These are phyloP conservation scores for Xerocomus minutiporus DNA, from an alignment of 1,284 basidiomycete genomes.

Conservation along the genomic window DNA sequence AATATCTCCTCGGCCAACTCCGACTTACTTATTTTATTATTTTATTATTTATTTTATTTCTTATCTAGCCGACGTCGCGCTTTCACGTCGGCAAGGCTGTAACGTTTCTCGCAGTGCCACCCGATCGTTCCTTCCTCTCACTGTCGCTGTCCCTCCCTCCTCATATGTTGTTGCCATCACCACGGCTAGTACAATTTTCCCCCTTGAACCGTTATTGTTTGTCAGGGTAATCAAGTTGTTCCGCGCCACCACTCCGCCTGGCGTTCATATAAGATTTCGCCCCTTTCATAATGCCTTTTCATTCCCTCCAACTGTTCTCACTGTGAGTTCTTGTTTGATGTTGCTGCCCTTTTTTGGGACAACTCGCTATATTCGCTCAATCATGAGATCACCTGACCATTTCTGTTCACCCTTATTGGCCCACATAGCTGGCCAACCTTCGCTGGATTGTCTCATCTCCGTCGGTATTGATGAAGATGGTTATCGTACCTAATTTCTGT, in stretches of 20 bases:
- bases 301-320: slow-evolving; percentile 10
- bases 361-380: slow-evolving; percentile 13
- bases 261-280: background rate
- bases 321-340: slow-evolving; percentile 2
- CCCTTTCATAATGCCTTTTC: slow-evolving; percentile 12
- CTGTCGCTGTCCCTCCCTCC: background rate
- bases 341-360: slow-evolving; percentile 9
- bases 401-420: slow-evolving; percentile 11
- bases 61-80: slow-evolving; percentile 32
- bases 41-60: slow-evolving; percentile 12
- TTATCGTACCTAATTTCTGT: background rate
- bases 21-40: slow-evolving; percentile 11
- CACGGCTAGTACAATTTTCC: background rate
- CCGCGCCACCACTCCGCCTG: slow-evolving; percentile 11
- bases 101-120: slow-evolving; percentile 18
- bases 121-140: slow-evolving; percentile 12
- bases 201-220: background rate
- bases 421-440: slow-evolving; percentile 1
- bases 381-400: slow-evolving; percentile 17
- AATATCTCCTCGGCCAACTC: slow-evolving; percentile 27
- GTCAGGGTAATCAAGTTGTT: slow-evolving; percentile 8
- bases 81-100: slow-evolving; percentile 13
- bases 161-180: background rate
- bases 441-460: background rate
- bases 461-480: background rate